Evolutionary conservation across 345 rosid species (phyloP), one percentile per base, ranked within the genome.

Genomic region (Salix suchowensis): DNA sequence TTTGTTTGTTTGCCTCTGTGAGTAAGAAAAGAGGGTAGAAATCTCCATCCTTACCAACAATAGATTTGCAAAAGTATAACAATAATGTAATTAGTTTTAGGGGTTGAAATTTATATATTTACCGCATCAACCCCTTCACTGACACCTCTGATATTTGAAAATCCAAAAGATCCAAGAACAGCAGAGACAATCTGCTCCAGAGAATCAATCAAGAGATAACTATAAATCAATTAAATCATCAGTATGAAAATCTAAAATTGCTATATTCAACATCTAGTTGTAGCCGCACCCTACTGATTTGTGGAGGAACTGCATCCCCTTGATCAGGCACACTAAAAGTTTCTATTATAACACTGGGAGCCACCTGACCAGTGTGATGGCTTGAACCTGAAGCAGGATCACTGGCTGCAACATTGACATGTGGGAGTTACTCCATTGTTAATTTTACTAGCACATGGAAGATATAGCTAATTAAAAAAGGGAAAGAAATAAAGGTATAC

Each of bases 301-400:
- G 92, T 10, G 90, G 94, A 48, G 89, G 89, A 83, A 90, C 89
- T 76, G 86, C 89, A 75, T 90, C 94, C 54, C 94, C 94, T 81
- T 85, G 90, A 73, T 91, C 94, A 67, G 93, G 89, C 77, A 88
- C 61, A 75, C 84, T 89, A 73, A 88, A 84, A 70, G 92, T 85
- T 84, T 88, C 97, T 75, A 91, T 88, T 48, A 87, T 86, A 70
- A 90, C 86, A 75, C 89, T 81, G 65, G 96, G 89, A 71, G 81
- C 64, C 73, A 76, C 73, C 70, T 83, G 89, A 72, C 77, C 71
- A 72, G 74, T 48, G 23, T 80, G 84, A 32, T 78, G 87, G 83
- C 85, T 74, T 74, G 88, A 55, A 72, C 83, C 84, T 69, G 85
- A 76, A 71, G 81, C 84, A 58, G 84, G 81, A 82, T 80, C 88